Conservation (phyloP, 306 rosid species). For the Pyrus communis region DNA sequence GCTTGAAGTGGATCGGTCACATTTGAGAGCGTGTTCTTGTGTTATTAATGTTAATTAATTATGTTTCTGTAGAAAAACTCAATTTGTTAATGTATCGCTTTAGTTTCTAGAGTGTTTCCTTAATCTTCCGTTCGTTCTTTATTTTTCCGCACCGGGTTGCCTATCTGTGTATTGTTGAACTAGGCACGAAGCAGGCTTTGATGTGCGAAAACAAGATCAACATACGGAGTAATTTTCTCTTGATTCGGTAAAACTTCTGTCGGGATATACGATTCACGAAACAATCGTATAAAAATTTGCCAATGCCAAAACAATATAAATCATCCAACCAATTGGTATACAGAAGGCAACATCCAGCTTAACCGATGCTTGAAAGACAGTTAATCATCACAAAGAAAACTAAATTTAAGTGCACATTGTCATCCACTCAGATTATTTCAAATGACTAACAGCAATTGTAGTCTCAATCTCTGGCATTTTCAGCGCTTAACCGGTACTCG, state of each 20-base stretch:
- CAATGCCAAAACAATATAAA: neutral
- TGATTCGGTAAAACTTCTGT: no score
- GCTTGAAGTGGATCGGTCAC: neutral
- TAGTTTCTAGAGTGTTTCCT: neutral
- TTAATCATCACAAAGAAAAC: neutral
- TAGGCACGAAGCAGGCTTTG: neutral
- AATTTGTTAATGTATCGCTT: neutral
- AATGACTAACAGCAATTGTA: neutral
- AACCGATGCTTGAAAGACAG: neutral
- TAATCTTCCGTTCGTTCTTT: neutral
- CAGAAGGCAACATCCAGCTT: neutral
- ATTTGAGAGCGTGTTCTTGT: neutral
- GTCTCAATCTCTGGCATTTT: constrained; percentile 1
- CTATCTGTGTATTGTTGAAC: neutral
- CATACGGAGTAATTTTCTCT: no score
- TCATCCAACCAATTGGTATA: neutral
- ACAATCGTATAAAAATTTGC: neutral
- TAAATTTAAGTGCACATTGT: constrained; percentile 11
- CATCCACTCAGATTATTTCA: constrained; percentile 20
- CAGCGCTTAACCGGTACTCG: neutral
- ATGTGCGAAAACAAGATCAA: neutral
- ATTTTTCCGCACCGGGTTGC: neutral
- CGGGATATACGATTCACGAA: no score
- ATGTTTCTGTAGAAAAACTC: neutral
- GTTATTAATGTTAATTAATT: neutral